These are phyloP conservation scores for Penicillium dipodomyicola DNA, from an alignment of 495 filamentous ascomycete species.

Conservation along the genomic window DNA sequence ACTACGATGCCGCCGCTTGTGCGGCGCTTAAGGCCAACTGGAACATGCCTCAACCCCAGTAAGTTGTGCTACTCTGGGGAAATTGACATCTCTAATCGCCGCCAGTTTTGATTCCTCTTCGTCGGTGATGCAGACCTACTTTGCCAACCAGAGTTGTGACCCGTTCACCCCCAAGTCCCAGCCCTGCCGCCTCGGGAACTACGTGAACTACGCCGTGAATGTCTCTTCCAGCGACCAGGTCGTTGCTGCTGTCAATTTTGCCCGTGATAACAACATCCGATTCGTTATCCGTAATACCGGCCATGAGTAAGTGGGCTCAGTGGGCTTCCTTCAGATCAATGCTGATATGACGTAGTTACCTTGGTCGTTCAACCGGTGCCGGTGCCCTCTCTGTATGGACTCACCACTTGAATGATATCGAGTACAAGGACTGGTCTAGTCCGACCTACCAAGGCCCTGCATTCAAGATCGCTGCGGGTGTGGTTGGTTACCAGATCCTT, in stretches of 20 bases:
- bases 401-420: slow-evolving; percentile 51
- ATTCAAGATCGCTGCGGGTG: slow-evolving; percentile 56
- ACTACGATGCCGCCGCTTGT: slow-evolving; percentile 35
- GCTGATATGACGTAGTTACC: slow-evolving; percentile 35
- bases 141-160: slow-evolving; percentile 53
- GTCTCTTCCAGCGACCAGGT: slow-evolving; percentile 39
- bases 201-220: slow-evolving; percentile 52
- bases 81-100: slow-evolving; percentile 2
- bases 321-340: not conserved
- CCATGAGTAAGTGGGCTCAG: slow-evolving; percentile 37
- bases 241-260: slow-evolving; percentile 47
- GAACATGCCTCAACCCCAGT: slow-evolving; percentile 28
- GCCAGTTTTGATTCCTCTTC: slow-evolving; percentile 34
- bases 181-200: slow-evolving; percentile 58
- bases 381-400: slow-evolving; percentile 59
- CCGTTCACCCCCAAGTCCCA: slow-evolving; percentile 46
- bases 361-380: slow-evolving; percentile 57
- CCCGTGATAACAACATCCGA: slow-evolving; percentile 56
- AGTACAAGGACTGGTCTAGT: slow-evolving; percentile 40
- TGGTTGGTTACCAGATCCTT: slow-evolving; percentile 50
- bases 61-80: slow-evolving; percentile 7
- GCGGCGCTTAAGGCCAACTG: slow-evolving; percentile 23
- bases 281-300: slow-evolving; percentile 67
- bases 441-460: slow-evolving; percentile 49
- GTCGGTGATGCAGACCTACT: slow-evolving; percentile 45